These are phyloP conservation scores for Synchytrium microbalum DNA, from an alignment of 371 early-diverging fungal species.

Conservation along the genomic window DNA sequence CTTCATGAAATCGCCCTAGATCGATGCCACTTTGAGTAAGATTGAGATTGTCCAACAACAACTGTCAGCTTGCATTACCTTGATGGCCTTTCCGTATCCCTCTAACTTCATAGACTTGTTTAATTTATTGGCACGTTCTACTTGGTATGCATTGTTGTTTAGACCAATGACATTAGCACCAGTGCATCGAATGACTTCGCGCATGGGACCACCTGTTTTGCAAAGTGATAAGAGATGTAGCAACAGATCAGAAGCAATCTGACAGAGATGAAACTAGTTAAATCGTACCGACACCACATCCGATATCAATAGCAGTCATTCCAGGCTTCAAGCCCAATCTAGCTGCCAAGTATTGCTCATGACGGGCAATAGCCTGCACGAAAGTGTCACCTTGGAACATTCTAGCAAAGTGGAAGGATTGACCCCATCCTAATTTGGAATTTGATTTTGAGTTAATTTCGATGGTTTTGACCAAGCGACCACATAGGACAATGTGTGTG, in stretches of 20 bases:
- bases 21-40: constrained; percentile 21
- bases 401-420: constrained; percentile 86
- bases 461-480: neutral
- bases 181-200: constrained; percentile 81
- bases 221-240: constrained; percentile 15
- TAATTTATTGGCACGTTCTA: constrained; percentile 67
- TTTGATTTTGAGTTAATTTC: constrained; percentile 4
- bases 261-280: constrained; percentile 1
- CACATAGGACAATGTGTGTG: neutral
- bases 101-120: constrained; percentile 55
- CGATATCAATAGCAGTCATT: constrained; percentile 68
- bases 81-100: constrained; percentile 26
- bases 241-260: constrained; percentile 10
- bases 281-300: constrained; percentile 74
- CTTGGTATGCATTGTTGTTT: constrained; percentile 94
- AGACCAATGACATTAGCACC: constrained; percentile 85
- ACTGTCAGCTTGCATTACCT: constrained; percentile 25
- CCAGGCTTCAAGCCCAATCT: constrained; percentile 58
- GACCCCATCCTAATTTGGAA: constrained; percentile 66
- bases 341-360: constrained; percentile 80
- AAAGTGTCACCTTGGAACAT: constrained; percentile 70
- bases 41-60: neutral
- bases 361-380: constrained; percentile 74
- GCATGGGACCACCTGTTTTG: constrained; percentile 69
- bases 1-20: constrained; percentile 84